phyloP scores from a whole-genome alignment of 2,329 filamentous ascomycete species.

The Claviceps digitariae region DNA sequence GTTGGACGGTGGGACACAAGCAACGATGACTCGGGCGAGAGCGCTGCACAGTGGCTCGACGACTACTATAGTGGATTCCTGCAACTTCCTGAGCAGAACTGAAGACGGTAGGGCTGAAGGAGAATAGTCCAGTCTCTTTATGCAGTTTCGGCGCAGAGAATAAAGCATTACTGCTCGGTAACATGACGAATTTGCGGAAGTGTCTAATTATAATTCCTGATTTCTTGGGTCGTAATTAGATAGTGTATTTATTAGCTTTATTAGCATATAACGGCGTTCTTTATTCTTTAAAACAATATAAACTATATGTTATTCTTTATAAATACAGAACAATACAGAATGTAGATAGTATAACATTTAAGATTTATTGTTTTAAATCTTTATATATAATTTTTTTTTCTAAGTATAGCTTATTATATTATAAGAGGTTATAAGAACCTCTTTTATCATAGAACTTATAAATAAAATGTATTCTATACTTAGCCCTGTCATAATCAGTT shows the following conservation, averaged over 20 bases:
- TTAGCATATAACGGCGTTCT: background rate
- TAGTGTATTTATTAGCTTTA: background rate
- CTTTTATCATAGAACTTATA: too few species aligned
- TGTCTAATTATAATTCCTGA: background rate
- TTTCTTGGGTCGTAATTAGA: background rate
- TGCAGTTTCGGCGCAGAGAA: background rate
- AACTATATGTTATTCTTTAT: background rate
- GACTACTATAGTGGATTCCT: conserved; percentile 41
- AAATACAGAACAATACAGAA: too few species aligned
- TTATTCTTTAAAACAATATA: too few species aligned
- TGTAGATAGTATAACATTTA: too few species aligned
- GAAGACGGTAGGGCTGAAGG: too few species aligned
- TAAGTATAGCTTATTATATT: too few species aligned
- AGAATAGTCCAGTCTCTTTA: background rate
- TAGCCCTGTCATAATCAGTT: too few species aligned
- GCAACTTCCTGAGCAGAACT: conserved; percentile 27
- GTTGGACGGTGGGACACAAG: conserved; percentile 40
- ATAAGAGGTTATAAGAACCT: too few species aligned
- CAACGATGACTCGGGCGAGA: conserved; percentile 34
- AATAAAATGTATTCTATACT: too few species aligned
- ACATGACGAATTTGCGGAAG: background rate
- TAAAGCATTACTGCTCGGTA: background rate
- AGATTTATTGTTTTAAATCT: too few species aligned
- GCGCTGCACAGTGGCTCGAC: conserved; percentile 41
- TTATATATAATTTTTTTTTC: too few species aligned